phyloP scores from a whole-genome alignment of 2,329 filamentous ascomycete species.

The Aspergillus clavatus region DNA sequence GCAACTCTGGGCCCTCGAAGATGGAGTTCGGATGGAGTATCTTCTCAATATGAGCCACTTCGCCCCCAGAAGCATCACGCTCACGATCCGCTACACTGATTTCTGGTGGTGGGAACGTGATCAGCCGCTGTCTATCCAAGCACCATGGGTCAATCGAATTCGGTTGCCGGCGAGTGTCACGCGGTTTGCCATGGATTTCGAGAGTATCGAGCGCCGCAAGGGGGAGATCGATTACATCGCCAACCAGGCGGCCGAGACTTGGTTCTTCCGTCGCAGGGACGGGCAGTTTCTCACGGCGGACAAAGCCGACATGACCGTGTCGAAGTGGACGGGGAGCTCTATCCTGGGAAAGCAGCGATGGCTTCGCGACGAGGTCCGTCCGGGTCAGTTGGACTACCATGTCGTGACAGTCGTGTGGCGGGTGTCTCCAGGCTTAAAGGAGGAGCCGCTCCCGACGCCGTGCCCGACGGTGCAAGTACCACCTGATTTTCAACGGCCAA shows the following conservation, averaged over 20 bases:
- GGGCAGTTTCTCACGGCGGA: conserved; percentile 30
- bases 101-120: conserved; percentile 47
- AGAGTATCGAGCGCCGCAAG: conserved; percentile 46
- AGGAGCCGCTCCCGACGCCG: not conserved
- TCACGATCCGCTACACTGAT: conserved; percentile 49
- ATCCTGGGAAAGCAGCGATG: conserved; percentile 38
- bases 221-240: conserved; percentile 45
- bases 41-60: conserved; percentile 30
- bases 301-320: conserved; percentile 25
- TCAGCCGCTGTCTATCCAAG: conserved; percentile 32
- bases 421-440: not conserved
- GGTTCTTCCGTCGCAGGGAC: conserved; percentile 35
- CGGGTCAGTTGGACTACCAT: conserved; percentile 43
- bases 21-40: conserved; percentile 15
- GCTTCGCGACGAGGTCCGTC: conserved; percentile 41
- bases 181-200: conserved; percentile 45
- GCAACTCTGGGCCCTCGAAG: conserved; percentile 40
- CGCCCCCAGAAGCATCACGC: conserved; percentile 34
- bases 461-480: not conserved
- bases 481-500: not conserved
- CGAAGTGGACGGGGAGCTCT: conserved; percentile 45
- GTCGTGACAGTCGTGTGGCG: conserved; percentile 39
- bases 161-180: conserved; percentile 32
- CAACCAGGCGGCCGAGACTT: conserved; percentile 30
- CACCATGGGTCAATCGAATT: conserved; percentile 34